Percentiles rank a stretch among this genome's conserved stretches.
Evolutionary conservation across 2,329 filamentous ascomycete genomes (phyloP).

Genomic region (Paraconiothyrium brasiliense): DNA sequence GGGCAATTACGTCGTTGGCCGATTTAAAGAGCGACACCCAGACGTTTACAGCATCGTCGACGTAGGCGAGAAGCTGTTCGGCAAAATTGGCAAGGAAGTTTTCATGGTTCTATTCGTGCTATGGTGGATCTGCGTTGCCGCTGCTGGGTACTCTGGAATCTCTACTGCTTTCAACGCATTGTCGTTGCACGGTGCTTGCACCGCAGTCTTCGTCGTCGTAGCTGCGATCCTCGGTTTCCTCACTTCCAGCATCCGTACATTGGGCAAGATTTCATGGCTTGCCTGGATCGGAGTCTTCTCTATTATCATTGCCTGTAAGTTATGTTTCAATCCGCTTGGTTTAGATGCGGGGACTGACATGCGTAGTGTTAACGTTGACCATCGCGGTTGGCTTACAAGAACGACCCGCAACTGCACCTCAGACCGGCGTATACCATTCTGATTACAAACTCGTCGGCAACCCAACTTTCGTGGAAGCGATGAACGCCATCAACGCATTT

Average conservation of each 20-base stretch:
- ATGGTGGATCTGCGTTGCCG: slow-evolving; percentile 32
- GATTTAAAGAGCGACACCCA: slow-evolving; percentile 63
- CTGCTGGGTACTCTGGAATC: slow-evolving; percentile 15
- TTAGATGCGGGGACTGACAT: slow-evolving; percentile 13
- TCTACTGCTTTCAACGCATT: slow-evolving; percentile 52
- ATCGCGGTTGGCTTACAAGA: slow-evolving; percentile 28
- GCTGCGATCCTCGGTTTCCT: slow-evolving; percentile 37
- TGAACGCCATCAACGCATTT: slow-evolving; percentile 19
- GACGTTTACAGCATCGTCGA: slow-evolving; percentile 67
- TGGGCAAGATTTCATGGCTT: slow-evolving; percentile 21
- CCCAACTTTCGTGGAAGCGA: slow-evolving; percentile 17
- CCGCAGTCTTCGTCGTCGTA: slow-evolving; percentile 28
- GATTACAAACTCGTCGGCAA: slow-evolving; percentile 20
- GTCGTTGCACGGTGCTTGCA: slow-evolving; percentile 56
- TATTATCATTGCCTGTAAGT: slow-evolving; percentile 12
- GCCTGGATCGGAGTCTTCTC: slow-evolving; percentile 22
- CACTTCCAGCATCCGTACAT: slow-evolving; percentile 16
- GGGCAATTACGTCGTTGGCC: slow-evolving; percentile 58
- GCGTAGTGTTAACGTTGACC: slow-evolving; percentile 26
- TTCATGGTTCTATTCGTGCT: slow-evolving; percentile 47
- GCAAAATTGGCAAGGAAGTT: slow-evolving; percentile 60
- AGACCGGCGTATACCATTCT: slow-evolving; percentile 17
- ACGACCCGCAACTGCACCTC: slow-evolving; percentile 29
- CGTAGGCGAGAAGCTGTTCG: slow-evolving; percentile 62
- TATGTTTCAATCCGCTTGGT: not conserved